A percentile compares a stretch with the other conserved stretches of the same genome.
phyloP scores from a whole-genome alignment of 1,139 yeast species.

The Zhuliangozyma parablackwelliae region DNA sequence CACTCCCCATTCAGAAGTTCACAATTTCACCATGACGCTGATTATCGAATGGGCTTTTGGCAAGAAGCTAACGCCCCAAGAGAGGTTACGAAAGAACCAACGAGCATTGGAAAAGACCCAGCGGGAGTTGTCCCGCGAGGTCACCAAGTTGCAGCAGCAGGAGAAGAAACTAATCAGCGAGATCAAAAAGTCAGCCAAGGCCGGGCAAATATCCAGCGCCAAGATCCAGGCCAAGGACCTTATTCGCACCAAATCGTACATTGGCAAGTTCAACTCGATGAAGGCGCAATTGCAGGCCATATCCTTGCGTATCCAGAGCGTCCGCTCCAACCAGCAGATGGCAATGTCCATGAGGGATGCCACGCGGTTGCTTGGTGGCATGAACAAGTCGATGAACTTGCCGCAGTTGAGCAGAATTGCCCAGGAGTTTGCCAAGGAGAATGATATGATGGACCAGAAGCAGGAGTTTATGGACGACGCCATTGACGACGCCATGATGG shows the following conservation, averaged over 20 bases:
- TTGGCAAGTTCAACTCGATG: slow-evolving; percentile 89
- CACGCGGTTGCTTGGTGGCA: slow-evolving; percentile 75
- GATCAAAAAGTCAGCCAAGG: slow-evolving; percentile 86
- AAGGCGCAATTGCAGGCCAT: slow-evolving; percentile 94
- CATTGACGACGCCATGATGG: slow-evolving; percentile 91
- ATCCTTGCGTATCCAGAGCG: slow-evolving; percentile 82
- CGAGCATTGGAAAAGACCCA: slow-evolving; percentile 91
- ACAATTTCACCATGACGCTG: slow-evolving; percentile 32
- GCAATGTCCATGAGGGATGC: slow-evolving; percentile 94
- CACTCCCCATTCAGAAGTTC: background rate
- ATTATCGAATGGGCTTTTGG: slow-evolving; percentile 96
- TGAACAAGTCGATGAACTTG: slow-evolving; percentile 86
- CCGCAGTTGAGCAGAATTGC: slow-evolving; percentile 88
- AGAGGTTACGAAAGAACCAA: slow-evolving; percentile 89
- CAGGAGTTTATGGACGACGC: slow-evolving; percentile 99
- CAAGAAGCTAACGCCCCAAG: slow-evolving; percentile 89
- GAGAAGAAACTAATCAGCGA: slow-evolving; percentile 84
- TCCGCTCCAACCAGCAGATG: slow-evolving; percentile 93
- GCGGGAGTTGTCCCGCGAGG: slow-evolving; percentile 85
- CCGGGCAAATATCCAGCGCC: slow-evolving; percentile 83
- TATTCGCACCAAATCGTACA: slow-evolving; percentile 77
- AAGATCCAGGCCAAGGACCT: slow-evolving; percentile 94
- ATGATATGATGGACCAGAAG: slow-evolving; percentile 96
- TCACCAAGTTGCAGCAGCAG: slow-evolving; percentile 78
- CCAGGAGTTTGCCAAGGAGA: slow-evolving; percentile 91